Base-by-base conservation (phyloP, 2,329 filamentous ascomycete genomes). In the Nigrospora osmanthi region DNA sequence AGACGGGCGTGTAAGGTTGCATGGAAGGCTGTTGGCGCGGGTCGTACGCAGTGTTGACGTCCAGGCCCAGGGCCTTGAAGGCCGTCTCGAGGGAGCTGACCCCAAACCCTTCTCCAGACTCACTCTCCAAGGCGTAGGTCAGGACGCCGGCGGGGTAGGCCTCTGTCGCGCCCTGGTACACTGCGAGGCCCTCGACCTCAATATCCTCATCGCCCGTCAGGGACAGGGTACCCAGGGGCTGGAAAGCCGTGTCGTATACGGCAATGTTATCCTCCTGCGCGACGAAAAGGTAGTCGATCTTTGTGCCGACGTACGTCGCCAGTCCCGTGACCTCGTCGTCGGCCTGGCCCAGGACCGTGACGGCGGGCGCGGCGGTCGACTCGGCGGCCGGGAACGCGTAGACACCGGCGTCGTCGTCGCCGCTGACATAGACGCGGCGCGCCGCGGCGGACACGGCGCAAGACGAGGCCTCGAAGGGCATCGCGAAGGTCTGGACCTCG, bases 401-500 rank as follows among this genome's bases (percentile, higher is more conserved):
- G 4, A 71, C 48, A 1, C 47, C 50, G 9, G 61, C 55, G 44
- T 60, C 58, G 15, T 69, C 68, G 12, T 70, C 64, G 1, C 60
- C 58, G 5, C 63, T 63, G 11, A 73, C 62, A 47, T 66, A 70
- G 40, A 73, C 59, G 10, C 55, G 56, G 0, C 59, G 56, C n/a
- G 58, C 55, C 1, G 58, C 58, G 1, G 57, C 47, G 1, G 67
- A 69, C 10, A 65, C 61, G 6, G 68, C 65, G 42, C 71, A 75
- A 1, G 67, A 64, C 3, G 67, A 66, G 3, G 64, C 60, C 44
- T 74, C 70, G 11, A 69, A 61, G 0, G 61, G 60, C 0, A 65
- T 58, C 0, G 60, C 49, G 45, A 73, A 72, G 3, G 62, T 66
- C 64, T 73, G 70, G 11, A 72, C 54, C 63, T 71, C 64, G 4